Evolutionary conservation across 2,329 filamentous ascomycete genomes (phyloP).

Genomic region (Trichoderma hamatum): DNA sequence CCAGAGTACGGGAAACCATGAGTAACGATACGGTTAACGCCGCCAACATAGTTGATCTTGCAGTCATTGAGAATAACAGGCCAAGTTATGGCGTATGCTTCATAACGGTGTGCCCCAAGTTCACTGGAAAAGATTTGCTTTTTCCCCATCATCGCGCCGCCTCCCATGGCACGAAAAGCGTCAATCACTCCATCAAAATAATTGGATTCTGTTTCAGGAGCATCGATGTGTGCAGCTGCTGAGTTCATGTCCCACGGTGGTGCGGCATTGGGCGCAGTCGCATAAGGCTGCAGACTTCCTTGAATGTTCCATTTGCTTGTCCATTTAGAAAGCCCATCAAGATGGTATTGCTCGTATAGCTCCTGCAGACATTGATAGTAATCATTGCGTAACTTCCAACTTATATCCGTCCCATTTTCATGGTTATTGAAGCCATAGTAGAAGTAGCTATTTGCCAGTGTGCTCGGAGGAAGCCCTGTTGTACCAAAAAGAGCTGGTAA

Average conservation of each 20-base stretch:
- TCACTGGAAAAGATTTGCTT: slow-evolving; percentile 19
- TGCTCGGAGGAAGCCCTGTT: slow-evolving; percentile 2
- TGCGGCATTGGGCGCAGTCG: slow-evolving; percentile 6
- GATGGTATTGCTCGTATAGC: slow-evolving; percentile 11
- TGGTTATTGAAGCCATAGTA: slow-evolving; percentile 11
- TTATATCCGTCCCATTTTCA: slow-evolving; percentile 11
- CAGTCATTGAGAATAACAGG: slow-evolving; percentile 13
- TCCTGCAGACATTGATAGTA: slow-evolving; percentile 18
- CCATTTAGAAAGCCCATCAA: slow-evolving; percentile 7
- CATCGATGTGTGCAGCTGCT: slow-evolving; percentile 13
- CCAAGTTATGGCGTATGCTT: slow-evolving; percentile 9
- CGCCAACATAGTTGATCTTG: slow-evolving; percentile 15
- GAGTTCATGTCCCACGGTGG: slow-evolving; percentile 19
- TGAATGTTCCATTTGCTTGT: slow-evolving; percentile 15
- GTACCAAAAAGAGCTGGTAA: slow-evolving; percentile 8
- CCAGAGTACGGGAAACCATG: slow-evolving; percentile 12
- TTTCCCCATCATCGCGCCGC: slow-evolving; percentile 12
- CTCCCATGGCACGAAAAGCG: slow-evolving; percentile 12
- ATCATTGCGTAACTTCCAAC: slow-evolving; percentile 18
- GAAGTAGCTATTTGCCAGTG: slow-evolving; percentile 17
- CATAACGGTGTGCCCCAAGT: slow-evolving; percentile 10
- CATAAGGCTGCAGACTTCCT: slow-evolving; percentile 9
- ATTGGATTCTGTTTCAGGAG: slow-evolving; percentile 16
- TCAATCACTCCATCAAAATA: slow-evolving; percentile 18
- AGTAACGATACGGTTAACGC: slow-evolving; percentile 10